A percentile compares a stretch with the other conserved stretches of the same genome.
phyloP scores from a whole-genome alignment of 495 filamentous ascomycete species.

The Neurospora sp. region DNA sequence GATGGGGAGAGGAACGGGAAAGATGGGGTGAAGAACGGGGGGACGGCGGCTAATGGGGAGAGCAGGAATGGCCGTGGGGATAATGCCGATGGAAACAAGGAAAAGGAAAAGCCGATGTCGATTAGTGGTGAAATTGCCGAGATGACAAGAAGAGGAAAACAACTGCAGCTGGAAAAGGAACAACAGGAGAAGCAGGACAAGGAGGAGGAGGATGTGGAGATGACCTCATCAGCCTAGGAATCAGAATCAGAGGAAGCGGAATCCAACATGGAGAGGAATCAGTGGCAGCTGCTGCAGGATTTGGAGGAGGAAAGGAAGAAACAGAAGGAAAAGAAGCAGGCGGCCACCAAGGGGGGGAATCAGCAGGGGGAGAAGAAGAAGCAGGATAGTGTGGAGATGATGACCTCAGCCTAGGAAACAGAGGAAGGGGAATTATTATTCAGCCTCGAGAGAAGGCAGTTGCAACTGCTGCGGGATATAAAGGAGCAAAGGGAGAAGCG shows the following conservation, averaged over 20 bases:
- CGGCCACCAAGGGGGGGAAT: too few species aligned
- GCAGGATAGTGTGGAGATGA: too few species aligned
- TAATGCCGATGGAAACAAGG: neutral
- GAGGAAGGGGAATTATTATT: neutral
- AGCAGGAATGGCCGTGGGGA: neutral
- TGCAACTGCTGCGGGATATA: neutral
- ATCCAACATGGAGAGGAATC: neutral
- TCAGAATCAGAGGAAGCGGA: neutral
- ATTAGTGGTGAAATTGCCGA: neutral
- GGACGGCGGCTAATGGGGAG: neutral
- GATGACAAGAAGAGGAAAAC: neutral
- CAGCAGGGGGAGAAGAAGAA: too few species aligned
- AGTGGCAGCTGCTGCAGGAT: too few species aligned
- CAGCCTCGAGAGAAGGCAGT: neutral
- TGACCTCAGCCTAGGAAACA: neutral
- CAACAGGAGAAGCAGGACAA: neutral
- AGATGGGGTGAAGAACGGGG: neutral
- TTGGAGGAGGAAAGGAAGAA: neutral
- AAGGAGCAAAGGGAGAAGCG: neutral
- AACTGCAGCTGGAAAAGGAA: neutral
- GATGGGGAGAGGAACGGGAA: too few species aligned
- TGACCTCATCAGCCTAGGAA: neutral
- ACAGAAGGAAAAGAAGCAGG: neutral
- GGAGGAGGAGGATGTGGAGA: neutral
- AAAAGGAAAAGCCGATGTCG: neutral